phyloP scores from a whole-genome alignment of 495 filamentous ascomycete genomes.

The Paragyromitra xinjiangensis region DNA sequence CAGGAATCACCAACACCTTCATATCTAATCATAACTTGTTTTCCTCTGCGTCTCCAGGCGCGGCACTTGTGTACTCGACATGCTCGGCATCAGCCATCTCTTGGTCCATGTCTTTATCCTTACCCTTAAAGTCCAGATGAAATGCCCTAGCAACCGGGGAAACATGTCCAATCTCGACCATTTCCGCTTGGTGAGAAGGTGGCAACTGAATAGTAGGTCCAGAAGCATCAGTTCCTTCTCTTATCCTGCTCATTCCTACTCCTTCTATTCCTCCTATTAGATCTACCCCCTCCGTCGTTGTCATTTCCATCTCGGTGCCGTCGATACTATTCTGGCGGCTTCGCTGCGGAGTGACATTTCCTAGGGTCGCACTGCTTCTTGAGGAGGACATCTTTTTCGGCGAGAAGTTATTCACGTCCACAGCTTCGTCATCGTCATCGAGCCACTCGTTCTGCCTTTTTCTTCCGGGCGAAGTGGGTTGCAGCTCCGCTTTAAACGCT shows the following conservation, averaged over 20 bases:
- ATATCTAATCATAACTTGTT: slow-evolving; percentile 22
- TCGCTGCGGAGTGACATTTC: slow-evolving; percentile 39
- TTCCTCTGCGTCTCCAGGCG: slow-evolving; percentile 4
- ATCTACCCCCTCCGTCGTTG: slow-evolving; percentile 44
- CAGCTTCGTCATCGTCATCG: slow-evolving; percentile 48
- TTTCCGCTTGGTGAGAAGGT: slow-evolving; percentile 45
- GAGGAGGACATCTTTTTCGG: slow-evolving; percentile 52
- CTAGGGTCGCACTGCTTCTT: slow-evolving; percentile 50
- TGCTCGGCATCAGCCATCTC: slow-evolving; percentile 55
- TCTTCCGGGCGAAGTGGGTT: slow-evolving; percentile 43
- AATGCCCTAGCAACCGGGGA: slow-evolving; percentile 54
- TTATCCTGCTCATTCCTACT: slow-evolving; percentile 11
- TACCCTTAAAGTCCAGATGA: slow-evolving; percentile 32
- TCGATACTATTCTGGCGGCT: slow-evolving; percentile 47
- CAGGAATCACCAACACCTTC: slow-evolving; percentile 22
- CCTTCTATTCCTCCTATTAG: not conserved
- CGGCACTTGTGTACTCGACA: slow-evolving; percentile 34
- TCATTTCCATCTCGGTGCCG: slow-evolving; percentile 40
- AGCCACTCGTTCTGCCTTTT: slow-evolving; percentile 53
- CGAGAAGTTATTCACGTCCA: slow-evolving; percentile 36
- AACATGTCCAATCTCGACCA: slow-evolving; percentile 50
- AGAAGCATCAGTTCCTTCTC: slow-evolving; percentile 13
- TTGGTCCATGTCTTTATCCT: slow-evolving; percentile 42
- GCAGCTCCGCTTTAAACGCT: slow-evolving; percentile 52
- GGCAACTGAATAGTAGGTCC: slow-evolving; percentile 22